Evolutionary conservation across 2,329 filamentous ascomycete genomes (phyloP).

Genomic region (Cladosporium sp.): DNA sequence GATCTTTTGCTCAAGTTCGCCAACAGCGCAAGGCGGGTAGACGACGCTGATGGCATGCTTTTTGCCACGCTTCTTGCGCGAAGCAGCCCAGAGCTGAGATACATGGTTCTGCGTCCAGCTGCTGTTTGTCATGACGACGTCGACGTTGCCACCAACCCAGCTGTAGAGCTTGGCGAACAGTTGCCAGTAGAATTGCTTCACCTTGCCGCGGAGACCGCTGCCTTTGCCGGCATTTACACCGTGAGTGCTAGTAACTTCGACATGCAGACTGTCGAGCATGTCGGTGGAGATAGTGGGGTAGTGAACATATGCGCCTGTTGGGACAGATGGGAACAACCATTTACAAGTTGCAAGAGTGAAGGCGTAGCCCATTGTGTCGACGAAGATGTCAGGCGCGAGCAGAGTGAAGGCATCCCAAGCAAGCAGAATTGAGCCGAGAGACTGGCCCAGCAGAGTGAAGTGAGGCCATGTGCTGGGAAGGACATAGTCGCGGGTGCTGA

Average conservation of each 20-base stretch:
- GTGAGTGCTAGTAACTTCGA: constrained; percentile 50
- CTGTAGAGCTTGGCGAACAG: constrained; percentile 79
- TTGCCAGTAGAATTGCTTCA: constrained; percentile 82
- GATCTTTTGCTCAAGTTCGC: constrained; percentile 72
- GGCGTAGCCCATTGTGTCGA: constrained; percentile 98
- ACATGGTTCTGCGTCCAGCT: constrained; percentile 89
- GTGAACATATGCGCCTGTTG: constrained; percentile 91
- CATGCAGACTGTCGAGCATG: constrained; percentile 75
- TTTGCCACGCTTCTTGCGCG: constrained; percentile 43
- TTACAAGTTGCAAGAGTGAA: constrained; percentile 82
- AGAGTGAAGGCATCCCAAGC: constrained; percentile 92
- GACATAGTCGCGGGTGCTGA: constrained; percentile 82
- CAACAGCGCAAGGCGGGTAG: constrained; percentile 88
- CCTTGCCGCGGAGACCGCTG: constrained; percentile 62
- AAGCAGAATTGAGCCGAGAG: constrained; percentile 78
- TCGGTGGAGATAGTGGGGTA: constrained; percentile 98
- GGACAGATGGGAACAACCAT: constrained; percentile 72
- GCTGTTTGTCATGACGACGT: constrained; percentile 97
- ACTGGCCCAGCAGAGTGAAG: constrained; percentile 93
- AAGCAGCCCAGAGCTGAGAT: constrained; percentile 69
- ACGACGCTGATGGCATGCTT: constrained; percentile 65
- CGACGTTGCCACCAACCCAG: constrained; percentile 74
- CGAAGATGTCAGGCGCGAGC: constrained; percentile 85
- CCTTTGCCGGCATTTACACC: constrained; percentile 81
- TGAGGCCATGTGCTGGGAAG: constrained; percentile 82